Conservation (phyloP, 305 asterid genomes). For the Fraxinus nigra region DNA sequence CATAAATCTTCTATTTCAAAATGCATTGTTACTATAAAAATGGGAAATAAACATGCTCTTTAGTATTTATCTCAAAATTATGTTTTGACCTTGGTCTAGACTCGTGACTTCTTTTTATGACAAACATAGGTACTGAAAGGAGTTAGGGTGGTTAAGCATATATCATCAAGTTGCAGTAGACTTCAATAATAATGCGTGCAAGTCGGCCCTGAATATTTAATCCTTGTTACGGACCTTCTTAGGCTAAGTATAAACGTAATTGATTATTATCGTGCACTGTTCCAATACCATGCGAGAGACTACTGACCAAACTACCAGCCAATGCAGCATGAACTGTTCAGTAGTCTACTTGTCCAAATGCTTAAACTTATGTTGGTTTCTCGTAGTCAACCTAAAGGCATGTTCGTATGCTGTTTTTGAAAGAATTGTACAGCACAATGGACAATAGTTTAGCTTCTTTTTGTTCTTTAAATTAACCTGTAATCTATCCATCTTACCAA, state of each 20-base stretch:
- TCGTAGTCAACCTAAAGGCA: background rate
- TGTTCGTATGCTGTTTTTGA: background rate
- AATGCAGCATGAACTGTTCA: background rate
- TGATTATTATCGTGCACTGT: background rate
- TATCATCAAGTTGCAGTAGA: background rate
- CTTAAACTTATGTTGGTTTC: background rate
- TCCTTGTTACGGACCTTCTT: background rate
- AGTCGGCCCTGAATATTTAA: background rate
- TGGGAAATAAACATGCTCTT: too few relatives aligned
- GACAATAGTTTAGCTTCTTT: too few relatives aligned
- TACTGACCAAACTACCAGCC: background rate
- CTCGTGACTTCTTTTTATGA: background rate
- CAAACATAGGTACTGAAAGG: background rate
- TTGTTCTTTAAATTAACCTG: background rate
- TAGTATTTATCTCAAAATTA: background rate
- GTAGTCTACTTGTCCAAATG: background rate
- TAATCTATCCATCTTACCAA: background rate
- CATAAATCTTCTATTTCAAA: too few relatives aligned
- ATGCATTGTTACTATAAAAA: too few relatives aligned
- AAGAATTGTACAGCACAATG: background rate
- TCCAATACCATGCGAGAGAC: background rate
- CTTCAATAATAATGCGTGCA: background rate
- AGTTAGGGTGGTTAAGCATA: background rate
- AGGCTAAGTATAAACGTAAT: background rate
- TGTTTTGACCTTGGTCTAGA: background rate